A percentile compares a stretch with the other conserved stretches of the same genome.
phyloP scores from a whole-genome alignment of 2,329 filamentous ascomycete genomes.

The Cyphellophora europaea region DNA sequence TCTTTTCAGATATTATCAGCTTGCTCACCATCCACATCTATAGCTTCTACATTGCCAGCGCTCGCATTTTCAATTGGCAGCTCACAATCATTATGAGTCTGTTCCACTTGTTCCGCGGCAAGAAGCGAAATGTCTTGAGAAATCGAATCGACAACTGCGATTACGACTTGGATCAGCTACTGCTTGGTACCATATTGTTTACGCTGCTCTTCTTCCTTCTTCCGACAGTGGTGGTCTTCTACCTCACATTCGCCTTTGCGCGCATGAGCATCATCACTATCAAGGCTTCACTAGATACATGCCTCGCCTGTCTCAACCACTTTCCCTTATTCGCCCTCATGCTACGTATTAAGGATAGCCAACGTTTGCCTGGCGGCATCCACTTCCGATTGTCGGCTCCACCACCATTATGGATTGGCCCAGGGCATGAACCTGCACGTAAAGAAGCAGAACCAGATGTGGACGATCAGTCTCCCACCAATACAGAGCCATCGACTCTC shows the following conservation, averaged over 20 bases:
- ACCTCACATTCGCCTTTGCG: constrained; percentile 88
- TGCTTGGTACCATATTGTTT: constrained; percentile 93
- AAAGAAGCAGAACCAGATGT: constrained; percentile 1
- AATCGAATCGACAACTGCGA: constrained; percentile 98
- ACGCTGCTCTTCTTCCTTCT: constrained; percentile 90
- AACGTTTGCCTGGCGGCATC: constrained; percentile 66
- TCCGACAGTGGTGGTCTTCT: constrained; percentile 92
- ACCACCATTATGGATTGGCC: no score
- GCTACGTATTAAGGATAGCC: constrained; percentile 87
- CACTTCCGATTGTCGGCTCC: constrained; percentile 15
- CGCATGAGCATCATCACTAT: constrained; percentile 90
- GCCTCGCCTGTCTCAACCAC: constrained; percentile 89
- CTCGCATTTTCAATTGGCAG: constrained; percentile 97
- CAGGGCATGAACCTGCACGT: no score
- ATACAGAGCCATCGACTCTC: constrained; percentile 7
- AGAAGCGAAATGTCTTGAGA: constrained; percentile 92
- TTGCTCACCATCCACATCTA: constrained; percentile 92
- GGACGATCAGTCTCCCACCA: constrained; percentile 2
- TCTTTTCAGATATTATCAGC: constrained; percentile 89
- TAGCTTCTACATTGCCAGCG: constrained; percentile 93
- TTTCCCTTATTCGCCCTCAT: constrained; percentile 96
- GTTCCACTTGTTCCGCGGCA: constrained; percentile 97
- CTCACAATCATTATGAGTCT: constrained; percentile 91
- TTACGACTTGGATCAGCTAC: constrained; percentile 92
- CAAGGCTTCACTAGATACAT: constrained; percentile 84